A percentile compares a stretch with the other conserved stretches of the same genome.
These are phyloP conservation scores for Bipolaris oryzae DNA, from an alignment of 2,329 filamentous ascomycete species.

Conservation along the genomic window DNA sequence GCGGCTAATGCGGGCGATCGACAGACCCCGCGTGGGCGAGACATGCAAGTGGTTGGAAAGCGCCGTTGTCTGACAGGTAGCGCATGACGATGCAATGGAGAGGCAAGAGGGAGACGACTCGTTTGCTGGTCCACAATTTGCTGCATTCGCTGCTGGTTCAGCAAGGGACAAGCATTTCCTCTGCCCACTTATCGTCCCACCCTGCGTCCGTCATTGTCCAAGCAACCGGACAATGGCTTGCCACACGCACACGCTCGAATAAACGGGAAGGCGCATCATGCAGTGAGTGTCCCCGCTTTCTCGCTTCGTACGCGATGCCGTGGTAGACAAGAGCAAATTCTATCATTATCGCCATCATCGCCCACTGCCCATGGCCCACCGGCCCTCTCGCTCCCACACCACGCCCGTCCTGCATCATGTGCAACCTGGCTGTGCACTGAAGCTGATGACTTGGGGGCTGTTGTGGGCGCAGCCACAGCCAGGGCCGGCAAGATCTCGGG, in stretches of 20 bases:
- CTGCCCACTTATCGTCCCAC: constrained; percentile 11
- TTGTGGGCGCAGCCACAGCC: constrained; percentile 4
- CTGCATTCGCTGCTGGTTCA: constrained; percentile 8
- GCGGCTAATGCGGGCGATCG: constrained; percentile 39
- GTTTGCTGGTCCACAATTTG: constrained; percentile 19
- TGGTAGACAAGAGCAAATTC: not conserved
- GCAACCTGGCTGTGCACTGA: constrained; percentile 8
- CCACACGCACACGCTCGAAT: constrained; percentile 1
- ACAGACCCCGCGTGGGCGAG: constrained; percentile 26
- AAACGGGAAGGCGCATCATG: constrained; percentile 12
- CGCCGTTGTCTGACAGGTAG: constrained; percentile 30
- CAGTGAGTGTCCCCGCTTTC: constrained; percentile 6
- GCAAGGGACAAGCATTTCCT: constrained; percentile 14
- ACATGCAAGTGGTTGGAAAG: constrained; percentile 14
- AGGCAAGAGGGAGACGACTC: constrained; percentile 7
- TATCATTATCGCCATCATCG: not conserved
- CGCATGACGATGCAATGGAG: constrained; percentile 20
- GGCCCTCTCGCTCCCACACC: not conserved
- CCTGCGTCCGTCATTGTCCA: constrained; percentile 14
- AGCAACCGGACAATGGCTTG: constrained; percentile 4
- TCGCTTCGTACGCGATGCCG: constrained; percentile 1
- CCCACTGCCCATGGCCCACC: not conserved
- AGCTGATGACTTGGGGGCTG: constrained; percentile 11
- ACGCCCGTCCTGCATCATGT: constrained; percentile 5
- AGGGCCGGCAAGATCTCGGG: constrained; percentile 13